Evolutionary conservation across 2,329 filamentous ascomycete genomes (phyloP).

Genomic region (Talaromyces albobiverticillius): DNA sequence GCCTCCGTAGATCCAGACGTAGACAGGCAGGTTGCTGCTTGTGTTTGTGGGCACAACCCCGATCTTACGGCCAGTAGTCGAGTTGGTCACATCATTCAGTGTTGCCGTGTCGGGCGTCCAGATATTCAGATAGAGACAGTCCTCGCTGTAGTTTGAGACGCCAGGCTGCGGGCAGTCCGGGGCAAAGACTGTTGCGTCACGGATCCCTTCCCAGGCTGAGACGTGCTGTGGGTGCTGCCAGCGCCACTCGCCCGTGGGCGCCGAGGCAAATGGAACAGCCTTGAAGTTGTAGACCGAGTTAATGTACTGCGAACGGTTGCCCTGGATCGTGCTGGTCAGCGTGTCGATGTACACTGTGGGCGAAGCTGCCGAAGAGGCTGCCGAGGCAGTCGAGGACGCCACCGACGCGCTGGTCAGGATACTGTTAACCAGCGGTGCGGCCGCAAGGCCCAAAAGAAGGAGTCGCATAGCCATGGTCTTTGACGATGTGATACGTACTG

Average conservation of each 20-base stretch:
- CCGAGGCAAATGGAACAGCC: conserved; percentile 23
- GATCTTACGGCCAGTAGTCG: not conserved
- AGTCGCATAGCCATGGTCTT: too few species aligned
- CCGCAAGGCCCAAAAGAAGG: too few species aligned
- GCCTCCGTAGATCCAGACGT: not conserved
- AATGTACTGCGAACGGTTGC: not conserved
- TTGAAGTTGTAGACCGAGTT: not conserved
- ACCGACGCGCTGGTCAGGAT: too few species aligned
- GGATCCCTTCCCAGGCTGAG: conserved; percentile 17
- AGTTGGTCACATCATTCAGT: not conserved
- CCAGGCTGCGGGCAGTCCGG: not conserved
- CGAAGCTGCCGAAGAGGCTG: not conserved
- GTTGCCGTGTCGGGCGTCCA: not conserved
- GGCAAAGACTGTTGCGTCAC: not conserved
- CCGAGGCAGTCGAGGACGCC: too few species aligned
- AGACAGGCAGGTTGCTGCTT: not conserved
- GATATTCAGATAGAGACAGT: not conserved
- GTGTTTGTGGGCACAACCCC: not conserved
- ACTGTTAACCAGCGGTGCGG: too few species aligned
- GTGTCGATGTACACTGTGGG: not conserved
- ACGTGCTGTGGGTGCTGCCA: conserved; percentile 23
- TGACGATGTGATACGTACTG: too few species aligned
- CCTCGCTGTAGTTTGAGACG: not conserved
- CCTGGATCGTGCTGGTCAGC: not conserved
- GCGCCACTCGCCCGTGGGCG: conserved; percentile 23